These are phyloP conservation scores for Russula earlei DNA, from an alignment of 768 basidiomycete species.

Conservation along the genomic window DNA sequence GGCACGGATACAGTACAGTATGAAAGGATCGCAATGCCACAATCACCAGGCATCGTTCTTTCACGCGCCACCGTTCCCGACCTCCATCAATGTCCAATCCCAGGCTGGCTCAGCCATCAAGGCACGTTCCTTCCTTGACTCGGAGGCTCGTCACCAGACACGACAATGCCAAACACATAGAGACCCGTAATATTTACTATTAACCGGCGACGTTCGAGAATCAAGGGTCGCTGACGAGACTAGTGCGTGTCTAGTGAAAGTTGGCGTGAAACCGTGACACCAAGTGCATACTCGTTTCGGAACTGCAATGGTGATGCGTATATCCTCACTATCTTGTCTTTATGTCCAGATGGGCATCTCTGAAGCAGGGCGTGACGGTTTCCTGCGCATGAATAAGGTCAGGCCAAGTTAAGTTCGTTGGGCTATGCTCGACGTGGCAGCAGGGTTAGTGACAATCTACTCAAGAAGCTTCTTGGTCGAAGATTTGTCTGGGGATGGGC, in stretches of 20 bases:
- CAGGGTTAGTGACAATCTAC: constrained; percentile 26
- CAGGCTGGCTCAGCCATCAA: constrained; percentile 49
- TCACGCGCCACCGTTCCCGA: constrained; percentile 58
- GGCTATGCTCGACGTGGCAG: constrained; percentile 26
- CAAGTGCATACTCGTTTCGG: constrained; percentile 46
- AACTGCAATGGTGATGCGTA: constrained; percentile 44
- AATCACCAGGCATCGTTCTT: constrained; percentile 40
- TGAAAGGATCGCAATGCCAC: constrained; percentile 26
- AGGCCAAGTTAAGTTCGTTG: not conserved
- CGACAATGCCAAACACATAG: constrained; percentile 45
- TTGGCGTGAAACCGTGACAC: not conserved
- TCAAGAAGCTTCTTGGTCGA: constrained; percentile 39
- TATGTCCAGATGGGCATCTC: constrained; percentile 45
- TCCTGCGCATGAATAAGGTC: not conserved
- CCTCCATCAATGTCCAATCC: constrained; percentile 53
- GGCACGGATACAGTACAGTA: too few species aligned
- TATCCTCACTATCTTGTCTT: constrained; percentile 32
- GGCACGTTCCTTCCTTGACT: constrained; percentile 24
- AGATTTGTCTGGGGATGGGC: not conserved
- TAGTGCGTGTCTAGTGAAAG: constrained; percentile 34
- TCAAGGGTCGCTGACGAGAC: constrained; percentile 44
- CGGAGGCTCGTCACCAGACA: constrained; percentile 16
- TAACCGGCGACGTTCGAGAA: constrained; percentile 52
- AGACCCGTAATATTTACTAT: constrained; percentile 40
- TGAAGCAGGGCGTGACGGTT: not conserved